A percentile compares a stretch with the other conserved stretches of the same genome.
These are phyloP conservation scores for Phytophthora colocasiae DNA, from an alignment of 352 stramenopile genomes.

Conservation along the genomic window DNA sequence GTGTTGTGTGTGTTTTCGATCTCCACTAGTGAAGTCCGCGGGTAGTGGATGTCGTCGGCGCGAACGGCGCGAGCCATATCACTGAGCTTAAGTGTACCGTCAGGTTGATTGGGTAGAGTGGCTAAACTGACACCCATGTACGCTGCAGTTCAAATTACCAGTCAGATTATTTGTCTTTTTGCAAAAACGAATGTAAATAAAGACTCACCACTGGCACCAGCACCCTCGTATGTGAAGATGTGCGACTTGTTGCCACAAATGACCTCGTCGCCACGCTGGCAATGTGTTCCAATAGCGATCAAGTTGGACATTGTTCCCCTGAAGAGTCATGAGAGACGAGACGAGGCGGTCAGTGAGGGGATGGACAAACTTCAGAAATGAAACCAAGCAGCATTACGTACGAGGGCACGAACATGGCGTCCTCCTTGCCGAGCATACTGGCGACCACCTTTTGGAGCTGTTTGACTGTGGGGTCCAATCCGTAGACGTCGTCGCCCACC, in stretches of 20 bases:
- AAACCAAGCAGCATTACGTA: constrained; percentile 37
- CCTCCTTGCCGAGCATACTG: constrained; percentile 94
- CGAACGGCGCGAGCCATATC: constrained; percentile 79
- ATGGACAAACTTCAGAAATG: constrained; percentile 22
- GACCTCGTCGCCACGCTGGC: constrained; percentile 92
- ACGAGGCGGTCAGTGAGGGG: neutral
- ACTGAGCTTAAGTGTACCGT: constrained; percentile 86
- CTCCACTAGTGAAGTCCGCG: constrained; percentile 89
- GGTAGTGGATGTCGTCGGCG: constrained; percentile 79
- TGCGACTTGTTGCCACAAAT: constrained; percentile 96
- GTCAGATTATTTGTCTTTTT: constrained; percentile 7
- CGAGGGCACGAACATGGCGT: constrained; percentile 96
- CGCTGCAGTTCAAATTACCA: constrained; percentile 39
- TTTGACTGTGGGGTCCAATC: constrained; percentile 94
- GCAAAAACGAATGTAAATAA: neutral
- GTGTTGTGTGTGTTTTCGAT: constrained; percentile 99
- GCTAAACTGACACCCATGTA: constrained; percentile 92
- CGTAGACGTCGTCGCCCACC: constrained; percentile 82
- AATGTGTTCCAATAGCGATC: constrained; percentile 94
- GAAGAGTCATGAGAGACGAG: constrained; percentile 6
- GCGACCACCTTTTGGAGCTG: constrained; percentile 93
- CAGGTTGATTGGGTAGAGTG: constrained; percentile 75
- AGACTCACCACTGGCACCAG: constrained; percentile 75
- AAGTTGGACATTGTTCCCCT: constrained; percentile 98
- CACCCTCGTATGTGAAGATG: constrained; percentile 97